A percentile compares a stretch with the other conserved stretches of the same genome.
Conservation (phyloP, 495 filamentous ascomycete species). For the Pseudoneurospora amorphoporcata region DNA sequence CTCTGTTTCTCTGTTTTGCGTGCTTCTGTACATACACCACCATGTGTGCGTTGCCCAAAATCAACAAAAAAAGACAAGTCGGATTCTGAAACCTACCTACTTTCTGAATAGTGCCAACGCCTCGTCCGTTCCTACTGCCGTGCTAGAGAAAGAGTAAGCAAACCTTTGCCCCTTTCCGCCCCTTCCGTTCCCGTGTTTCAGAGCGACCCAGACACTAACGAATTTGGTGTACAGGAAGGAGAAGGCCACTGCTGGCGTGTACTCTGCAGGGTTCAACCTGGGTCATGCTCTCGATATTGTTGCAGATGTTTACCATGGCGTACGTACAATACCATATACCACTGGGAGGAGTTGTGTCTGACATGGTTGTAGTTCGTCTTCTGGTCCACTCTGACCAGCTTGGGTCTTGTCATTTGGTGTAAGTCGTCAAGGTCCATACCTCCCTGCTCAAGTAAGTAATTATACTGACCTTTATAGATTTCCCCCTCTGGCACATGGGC, state of each 20-base stretch:
- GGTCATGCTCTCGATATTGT: constrained; percentile 64
- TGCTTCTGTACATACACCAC: constrained; percentile 15
- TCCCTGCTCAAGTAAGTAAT: neutral
- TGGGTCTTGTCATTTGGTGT: constrained; percentile 91
- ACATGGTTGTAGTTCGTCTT: constrained; percentile 64
- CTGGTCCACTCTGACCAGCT: constrained; percentile 86
- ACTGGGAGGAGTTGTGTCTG: neutral
- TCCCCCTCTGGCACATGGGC: constrained; percentile 99
- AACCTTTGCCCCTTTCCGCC: neutral
- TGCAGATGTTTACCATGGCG: constrained; percentile 88
- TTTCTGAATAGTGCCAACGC: constrained; percentile 37
- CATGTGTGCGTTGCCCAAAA: constrained; percentile 12
- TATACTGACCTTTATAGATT: constrained; percentile 48
- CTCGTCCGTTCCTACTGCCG: constrained; percentile 55
- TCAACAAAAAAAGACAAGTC: constrained; percentile 39
- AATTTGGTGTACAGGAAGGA: constrained; percentile 52
- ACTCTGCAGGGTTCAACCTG: constrained; percentile 64
- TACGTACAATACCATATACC: constrained; percentile 30
- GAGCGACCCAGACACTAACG: neutral
- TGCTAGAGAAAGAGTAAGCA: constrained; percentile 80
- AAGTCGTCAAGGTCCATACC: constrained; percentile 35
- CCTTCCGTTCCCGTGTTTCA: neutral
- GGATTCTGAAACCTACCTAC: constrained; percentile 22
- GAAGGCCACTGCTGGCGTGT: constrained; percentile 58
- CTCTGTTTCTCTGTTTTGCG: constrained; percentile 10